phyloP scores from a whole-genome alignment of 495 filamentous ascomycete species.

The Ramalina intermedia region DNA sequence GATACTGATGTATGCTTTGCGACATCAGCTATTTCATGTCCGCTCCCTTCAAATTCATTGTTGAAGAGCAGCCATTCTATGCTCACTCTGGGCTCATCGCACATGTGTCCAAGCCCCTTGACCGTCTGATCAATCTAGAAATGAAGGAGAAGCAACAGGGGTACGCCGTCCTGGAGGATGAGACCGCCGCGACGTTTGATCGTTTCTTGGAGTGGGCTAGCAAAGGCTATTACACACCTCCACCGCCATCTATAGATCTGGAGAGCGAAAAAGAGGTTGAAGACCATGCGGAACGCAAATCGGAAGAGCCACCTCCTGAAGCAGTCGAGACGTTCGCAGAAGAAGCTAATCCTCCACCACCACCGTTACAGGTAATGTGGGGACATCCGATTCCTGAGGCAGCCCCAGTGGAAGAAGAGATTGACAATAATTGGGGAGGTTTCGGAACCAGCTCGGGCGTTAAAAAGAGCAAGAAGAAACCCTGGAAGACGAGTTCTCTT shows the following conservation, averaged over 20 bases:
- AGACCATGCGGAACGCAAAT: not conserved
- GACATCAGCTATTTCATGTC: slow-evolving; percentile 5
- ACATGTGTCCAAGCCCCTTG: slow-evolving; percentile 7
- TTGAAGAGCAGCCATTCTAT: slow-evolving; percentile 10
- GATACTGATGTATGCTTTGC: too few relatives aligned
- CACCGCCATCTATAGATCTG: not conserved
- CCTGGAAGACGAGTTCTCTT: too few relatives aligned
- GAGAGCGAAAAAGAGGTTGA: not conserved
- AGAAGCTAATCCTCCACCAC: too few relatives aligned
- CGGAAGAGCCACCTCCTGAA: too few relatives aligned
- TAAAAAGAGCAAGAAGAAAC: too few relatives aligned
- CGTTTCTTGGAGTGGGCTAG: slow-evolving; percentile 13
- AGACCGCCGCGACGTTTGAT: slow-evolving; percentile 6
- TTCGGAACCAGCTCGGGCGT: too few relatives aligned
- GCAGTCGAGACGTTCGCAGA: too few relatives aligned
- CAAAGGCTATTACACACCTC: slow-evolving; percentile 9
- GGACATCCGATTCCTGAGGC: too few relatives aligned
- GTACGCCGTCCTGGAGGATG: slow-evolving; percentile 6
- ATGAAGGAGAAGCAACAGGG: slow-evolving; percentile 9
- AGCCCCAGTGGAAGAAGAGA: too few relatives aligned
- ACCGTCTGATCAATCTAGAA: slow-evolving; percentile 8
- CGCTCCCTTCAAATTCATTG: slow-evolving; percentile 13
- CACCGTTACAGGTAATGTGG: too few relatives aligned
- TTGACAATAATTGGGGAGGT: too few relatives aligned
- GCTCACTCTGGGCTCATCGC: slow-evolving; percentile 10